Base-by-base conservation (phyloP, 768 basidiomycete genomes). In the Zangia roseola region DNA sequence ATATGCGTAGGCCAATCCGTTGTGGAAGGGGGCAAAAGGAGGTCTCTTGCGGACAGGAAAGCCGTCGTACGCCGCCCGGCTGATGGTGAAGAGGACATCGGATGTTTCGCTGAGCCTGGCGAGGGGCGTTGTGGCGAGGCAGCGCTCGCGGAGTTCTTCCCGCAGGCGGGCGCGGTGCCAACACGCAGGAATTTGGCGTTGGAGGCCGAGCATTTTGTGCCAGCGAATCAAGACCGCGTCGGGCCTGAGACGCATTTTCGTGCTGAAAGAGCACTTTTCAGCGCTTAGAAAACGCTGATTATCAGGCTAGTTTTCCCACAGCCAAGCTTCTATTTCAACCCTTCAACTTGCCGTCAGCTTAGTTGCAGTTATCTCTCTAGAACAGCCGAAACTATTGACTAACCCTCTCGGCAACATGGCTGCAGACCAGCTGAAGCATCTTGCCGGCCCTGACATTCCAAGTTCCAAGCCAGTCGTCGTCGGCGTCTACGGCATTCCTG, bases 71-170 rank as follows among this genome's bases (percentile, higher is more conserved):
- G 40, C 45, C 13, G 50, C 50, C 45, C 45, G 45, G 34, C 50
- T 51, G 50, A 51, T 51, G 50, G 50, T 51, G 45, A 51, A 51
- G 45, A 51, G 45, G 45, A 51, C 40, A 41, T 51, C 40, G 40
- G 50, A 51, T 37, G 50, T 51, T 42, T 51, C 45, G 40, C 50
- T 51, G 50, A 51, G 34, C 40, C 45, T 51, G 40, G 50, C 45
- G 45, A 51, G 21, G 26, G 17, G 34, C 14, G 50, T 51, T 51
- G 50, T 41, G 28, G 50, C 50, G 28, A 51, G 50, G 50, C 4
- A 2, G 50, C 45, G 50, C 50, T 51, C 50, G 1, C 17, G 45
- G 17, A 51, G 17, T 37, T 51, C 50, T 51, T 51, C 50, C 33
- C 25, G 42, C 47, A 47, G 31, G n/a, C 40, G 47, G 33, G 47